Evolutionary conservation across 495 filamentous ascomycete species (phyloP).

Genomic region (Lophiostoma macrostomum): DNA sequence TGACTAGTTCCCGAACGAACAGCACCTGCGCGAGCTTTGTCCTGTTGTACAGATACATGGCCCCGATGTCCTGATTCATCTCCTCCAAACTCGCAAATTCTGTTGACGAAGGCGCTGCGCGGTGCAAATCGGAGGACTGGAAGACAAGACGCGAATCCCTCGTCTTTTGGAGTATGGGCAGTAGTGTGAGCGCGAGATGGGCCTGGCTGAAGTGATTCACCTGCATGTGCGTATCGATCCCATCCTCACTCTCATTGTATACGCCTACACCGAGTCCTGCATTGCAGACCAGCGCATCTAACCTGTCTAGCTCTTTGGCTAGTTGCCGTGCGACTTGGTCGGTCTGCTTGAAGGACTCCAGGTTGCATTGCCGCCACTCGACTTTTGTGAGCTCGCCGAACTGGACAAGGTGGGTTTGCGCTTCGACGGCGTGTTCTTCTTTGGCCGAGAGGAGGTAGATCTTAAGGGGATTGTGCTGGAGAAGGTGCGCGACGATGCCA

Average conservation of each 20-base stretch:
- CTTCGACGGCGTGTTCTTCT: constrained; percentile 35
- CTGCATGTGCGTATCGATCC: constrained; percentile 41
- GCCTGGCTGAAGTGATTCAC: constrained; percentile 40
- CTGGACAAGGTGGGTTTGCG: constrained; percentile 30
- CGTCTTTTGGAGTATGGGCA: constrained; percentile 35
- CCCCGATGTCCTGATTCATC: constrained; percentile 55
- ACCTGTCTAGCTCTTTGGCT: constrained; percentile 20
- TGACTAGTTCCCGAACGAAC: constrained; percentile 42
- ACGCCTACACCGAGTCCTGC: constrained; percentile 38
- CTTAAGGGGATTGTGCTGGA: constrained; percentile 49
- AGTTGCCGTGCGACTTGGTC: constrained; percentile 35
- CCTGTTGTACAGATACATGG: constrained; percentile 52
- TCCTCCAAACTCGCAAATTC: constrained; percentile 50
- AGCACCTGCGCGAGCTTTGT: constrained; percentile 57
- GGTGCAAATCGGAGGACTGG: constrained; percentile 56
- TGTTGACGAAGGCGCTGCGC: constrained; percentile 43
- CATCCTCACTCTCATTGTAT: constrained; percentile 39
- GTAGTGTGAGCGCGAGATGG: constrained; percentile 36
- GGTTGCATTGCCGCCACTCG: constrained; percentile 33
- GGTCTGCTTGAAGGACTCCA: constrained; percentile 33
- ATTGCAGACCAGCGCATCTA: constrained; percentile 39
- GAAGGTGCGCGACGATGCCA: constrained; percentile 51
- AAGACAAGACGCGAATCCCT: constrained; percentile 46
- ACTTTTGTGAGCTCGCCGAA: constrained; percentile 34
- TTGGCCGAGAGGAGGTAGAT: constrained; percentile 49